phyloP scores from a whole-genome alignment of 768 basidiomycete species.

The Neoboletus brunneissimus region DNA sequence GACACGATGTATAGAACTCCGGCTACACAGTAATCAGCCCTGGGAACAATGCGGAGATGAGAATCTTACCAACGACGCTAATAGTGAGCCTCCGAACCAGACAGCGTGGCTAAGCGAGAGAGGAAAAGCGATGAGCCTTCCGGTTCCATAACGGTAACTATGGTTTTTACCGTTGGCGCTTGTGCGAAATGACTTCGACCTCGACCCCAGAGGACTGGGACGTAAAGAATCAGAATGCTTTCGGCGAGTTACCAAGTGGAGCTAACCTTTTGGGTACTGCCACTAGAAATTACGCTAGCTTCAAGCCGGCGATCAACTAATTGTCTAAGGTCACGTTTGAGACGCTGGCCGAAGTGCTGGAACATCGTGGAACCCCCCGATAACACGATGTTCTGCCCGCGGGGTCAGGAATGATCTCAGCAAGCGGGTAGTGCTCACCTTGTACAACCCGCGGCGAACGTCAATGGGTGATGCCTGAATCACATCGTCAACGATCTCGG shows the following conservation, averaged over 20 bases:
- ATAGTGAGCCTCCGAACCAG: constrained; percentile 95
- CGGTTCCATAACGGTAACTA: background rate
- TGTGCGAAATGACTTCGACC: constrained; percentile 98
- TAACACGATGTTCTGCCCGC: constrained; percentile 86
- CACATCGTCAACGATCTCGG: constrained; percentile 93
- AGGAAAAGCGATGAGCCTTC: constrained; percentile 7
- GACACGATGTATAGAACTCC: constrained; percentile 93
- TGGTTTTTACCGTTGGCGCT: constrained; percentile 76
- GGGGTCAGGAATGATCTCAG: background rate
- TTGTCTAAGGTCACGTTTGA: constrained; percentile 93
- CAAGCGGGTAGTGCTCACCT: constrained; percentile 44
- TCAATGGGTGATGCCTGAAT: constrained; percentile 97
- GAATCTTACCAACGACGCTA: constrained; percentile 80
- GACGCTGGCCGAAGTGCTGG: constrained; percentile 94
- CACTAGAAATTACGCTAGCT: constrained; percentile 68
- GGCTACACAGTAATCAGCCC: constrained; percentile 49
- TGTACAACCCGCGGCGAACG: constrained; percentile 93
- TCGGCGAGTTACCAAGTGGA: background rate
- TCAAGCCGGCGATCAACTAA: constrained; percentile 90
- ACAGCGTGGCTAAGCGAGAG: constrained; percentile 69
- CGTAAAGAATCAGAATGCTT: constrained; percentile 1
- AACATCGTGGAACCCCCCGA: constrained; percentile 99
- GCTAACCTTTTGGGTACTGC: constrained; percentile 70
- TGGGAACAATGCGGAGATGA: background rate
- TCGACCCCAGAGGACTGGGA: constrained; percentile 90